Percentiles rank a stretch among this genome's conserved stretches.
phyloP scores from a whole-genome alignment of 192 early-diverging fungal species.

The Martensiomyces pterosporus region DNA sequence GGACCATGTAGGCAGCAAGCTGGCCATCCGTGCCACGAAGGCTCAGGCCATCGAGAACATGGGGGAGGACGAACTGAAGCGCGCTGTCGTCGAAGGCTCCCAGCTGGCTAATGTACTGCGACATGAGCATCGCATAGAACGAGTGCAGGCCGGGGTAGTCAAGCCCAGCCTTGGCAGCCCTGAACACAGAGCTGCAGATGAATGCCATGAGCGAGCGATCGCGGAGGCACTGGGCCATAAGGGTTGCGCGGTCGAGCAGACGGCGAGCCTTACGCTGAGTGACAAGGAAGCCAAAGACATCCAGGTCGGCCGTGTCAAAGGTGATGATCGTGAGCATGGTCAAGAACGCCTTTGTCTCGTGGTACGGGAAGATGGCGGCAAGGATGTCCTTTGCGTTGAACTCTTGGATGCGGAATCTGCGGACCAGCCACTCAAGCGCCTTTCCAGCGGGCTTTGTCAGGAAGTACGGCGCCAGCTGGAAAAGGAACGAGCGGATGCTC shows the following conservation, averaged over 20 bases:
- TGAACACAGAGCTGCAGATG: constrained; percentile 62
- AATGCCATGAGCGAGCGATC: constrained; percentile 73
- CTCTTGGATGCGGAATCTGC: constrained; percentile 80
- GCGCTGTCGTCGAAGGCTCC: constrained; percentile 14
- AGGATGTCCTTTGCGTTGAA: constrained; percentile 79
- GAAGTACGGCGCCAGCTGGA: constrained; percentile 79
- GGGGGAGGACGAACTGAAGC: constrained; percentile 42
- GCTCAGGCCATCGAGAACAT: constrained; percentile 29
- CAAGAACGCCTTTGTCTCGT: constrained; percentile 86
- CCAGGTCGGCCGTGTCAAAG: constrained; percentile 55
- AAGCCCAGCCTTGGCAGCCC: constrained; percentile 22
- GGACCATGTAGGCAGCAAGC: constrained; percentile 40
- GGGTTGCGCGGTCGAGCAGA: constrained; percentile 62
- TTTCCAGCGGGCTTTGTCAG: constrained; percentile 81
- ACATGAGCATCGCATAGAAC: constrained; percentile 36
- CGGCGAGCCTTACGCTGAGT: constrained; percentile 45
- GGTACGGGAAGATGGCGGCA: constrained; percentile 82
- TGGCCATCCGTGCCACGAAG: constrained; percentile 23
- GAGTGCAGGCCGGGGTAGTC: constrained; percentile 38
- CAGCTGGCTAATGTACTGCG: constrained; percentile 38
- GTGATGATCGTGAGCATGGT: constrained; percentile 73
- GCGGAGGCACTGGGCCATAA: constrained; percentile 65
- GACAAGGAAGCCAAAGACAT: constrained; percentile 36
- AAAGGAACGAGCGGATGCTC: constrained; percentile 69
- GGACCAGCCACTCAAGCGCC: constrained; percentile 88